Percentiles rank a stretch among this genome's conserved stretches.
phyloP scores from a whole-genome alignment of 306 rosid species.

The Gastrolobium bilobum region DNA sequence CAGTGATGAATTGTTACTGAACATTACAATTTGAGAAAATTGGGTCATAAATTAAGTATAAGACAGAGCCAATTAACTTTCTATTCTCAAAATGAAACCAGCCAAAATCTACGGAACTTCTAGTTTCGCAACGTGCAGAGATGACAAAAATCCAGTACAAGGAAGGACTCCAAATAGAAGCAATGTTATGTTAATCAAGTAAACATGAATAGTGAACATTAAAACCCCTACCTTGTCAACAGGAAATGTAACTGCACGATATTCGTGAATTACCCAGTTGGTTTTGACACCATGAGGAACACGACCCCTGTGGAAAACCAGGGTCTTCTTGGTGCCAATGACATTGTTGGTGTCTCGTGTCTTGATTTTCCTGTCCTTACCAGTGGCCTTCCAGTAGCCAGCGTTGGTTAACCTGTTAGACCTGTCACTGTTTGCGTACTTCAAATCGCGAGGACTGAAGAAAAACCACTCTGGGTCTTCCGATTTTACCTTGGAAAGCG shows the following conservation, averaged over 20 bases:
- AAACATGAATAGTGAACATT: background rate
- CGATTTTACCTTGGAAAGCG: slow-evolving; percentile 37
- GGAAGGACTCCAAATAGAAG: background rate
- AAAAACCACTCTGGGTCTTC: slow-evolving; percentile 64
- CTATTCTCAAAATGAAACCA: slow-evolving; percentile 8
- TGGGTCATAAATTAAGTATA: background rate
- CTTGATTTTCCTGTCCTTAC: slow-evolving; percentile 51
- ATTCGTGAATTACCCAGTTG: slow-evolving; percentile 72
- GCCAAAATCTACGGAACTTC: background rate
- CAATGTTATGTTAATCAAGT: background rate
- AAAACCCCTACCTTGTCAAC: slow-evolving; percentile 44
- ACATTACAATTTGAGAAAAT: background rate
- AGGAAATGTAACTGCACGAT: slow-evolving; percentile 35
- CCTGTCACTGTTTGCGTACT: slow-evolving; percentile 36
- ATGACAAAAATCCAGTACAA: background rate
- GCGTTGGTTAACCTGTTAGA: slow-evolving; percentile 48
- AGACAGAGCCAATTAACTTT: background rate
- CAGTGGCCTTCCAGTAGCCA: slow-evolving; percentile 78
- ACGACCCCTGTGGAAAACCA: slow-evolving; percentile 60
- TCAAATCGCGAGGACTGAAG: slow-evolving; percentile 51
- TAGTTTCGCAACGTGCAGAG: background rate
- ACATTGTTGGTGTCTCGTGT: slow-evolving; percentile 24
- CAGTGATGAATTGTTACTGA: background rate
- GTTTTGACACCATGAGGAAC: slow-evolving; percentile 47
- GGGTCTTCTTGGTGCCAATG: slow-evolving; percentile 68